A percentile compares a stretch with the other conserved stretches of the same genome.
Evolutionary conservation across 2,329 filamentous ascomycete genomes (phyloP).

Genomic region (Metarhizium brunneum): DNA sequence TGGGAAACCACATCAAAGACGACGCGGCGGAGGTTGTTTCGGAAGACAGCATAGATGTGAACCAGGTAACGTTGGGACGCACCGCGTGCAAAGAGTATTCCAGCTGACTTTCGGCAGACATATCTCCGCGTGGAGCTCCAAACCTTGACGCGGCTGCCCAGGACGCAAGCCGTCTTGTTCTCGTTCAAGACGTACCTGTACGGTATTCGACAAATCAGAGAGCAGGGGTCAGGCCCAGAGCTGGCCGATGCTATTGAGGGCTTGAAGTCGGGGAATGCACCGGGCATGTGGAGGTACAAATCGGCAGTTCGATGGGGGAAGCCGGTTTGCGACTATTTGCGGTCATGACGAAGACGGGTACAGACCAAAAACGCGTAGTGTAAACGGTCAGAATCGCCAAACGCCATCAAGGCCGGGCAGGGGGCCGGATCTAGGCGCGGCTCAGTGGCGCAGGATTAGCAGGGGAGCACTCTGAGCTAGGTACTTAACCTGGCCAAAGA

Average conservation of each 20-base stretch:
- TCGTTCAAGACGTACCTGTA: slow-evolving; percentile 49
- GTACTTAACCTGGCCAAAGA: no score
- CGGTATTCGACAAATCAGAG: slow-evolving; percentile 36
- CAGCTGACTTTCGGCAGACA: slow-evolving; percentile 15
- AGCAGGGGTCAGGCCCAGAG: slow-evolving; percentile 34
- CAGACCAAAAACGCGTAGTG: no score
- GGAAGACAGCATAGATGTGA: slow-evolving; percentile 28
- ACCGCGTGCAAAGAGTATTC: not conserved
- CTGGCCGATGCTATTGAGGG: slow-evolving; percentile 46
- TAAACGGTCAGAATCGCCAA: no score
- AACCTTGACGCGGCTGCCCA: slow-evolving; percentile 38
- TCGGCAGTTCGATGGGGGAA: slow-evolving; percentile 37
- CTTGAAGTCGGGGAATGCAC: slow-evolving; percentile 38
- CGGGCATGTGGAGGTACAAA: slow-evolving; percentile 46
- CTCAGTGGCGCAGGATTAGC: not conserved
- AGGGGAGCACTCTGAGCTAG: not conserved
- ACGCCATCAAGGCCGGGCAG: no score
- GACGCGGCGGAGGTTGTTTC: slow-evolving; percentile 22
- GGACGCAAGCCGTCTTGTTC: slow-evolving; percentile 38
- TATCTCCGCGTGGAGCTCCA: slow-evolving; percentile 40
- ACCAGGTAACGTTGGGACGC: slow-evolving; percentile 18
- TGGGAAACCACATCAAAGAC: slow-evolving; percentile 24
- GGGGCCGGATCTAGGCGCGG: no score
- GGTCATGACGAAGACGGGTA: slow-evolving; percentile 13
- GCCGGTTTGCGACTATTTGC: slow-evolving; percentile 35